Percentiles rank a stretch among this genome's conserved stretches.
Conservation (phyloP, 345 rosid species). For the Eucalyptus polyanthemos region DNA sequence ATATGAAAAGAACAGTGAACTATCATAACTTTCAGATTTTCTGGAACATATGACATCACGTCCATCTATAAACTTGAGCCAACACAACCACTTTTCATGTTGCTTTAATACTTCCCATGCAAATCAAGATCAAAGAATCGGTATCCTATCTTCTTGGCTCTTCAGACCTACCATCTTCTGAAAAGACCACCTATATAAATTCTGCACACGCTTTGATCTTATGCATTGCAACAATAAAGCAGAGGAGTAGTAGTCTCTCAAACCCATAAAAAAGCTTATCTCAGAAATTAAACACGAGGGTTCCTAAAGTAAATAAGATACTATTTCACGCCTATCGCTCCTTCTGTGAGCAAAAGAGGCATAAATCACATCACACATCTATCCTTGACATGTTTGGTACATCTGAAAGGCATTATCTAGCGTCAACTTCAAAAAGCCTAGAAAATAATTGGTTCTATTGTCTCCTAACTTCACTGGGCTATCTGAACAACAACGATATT, state of each 20-base stretch:
- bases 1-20: background rate
- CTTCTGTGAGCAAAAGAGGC: background rate
- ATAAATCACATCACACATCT: background rate
- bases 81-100: background rate
- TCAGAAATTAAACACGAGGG: background rate
- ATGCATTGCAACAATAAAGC: background rate
- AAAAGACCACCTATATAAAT: background rate
- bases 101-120: background rate
- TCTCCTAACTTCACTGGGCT: background rate
- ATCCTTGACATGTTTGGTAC: background rate
- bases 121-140: background rate
- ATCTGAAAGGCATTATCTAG: background rate
- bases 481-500: background rate
- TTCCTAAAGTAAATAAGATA: background rate
- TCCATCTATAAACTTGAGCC: background rate
- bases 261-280: background rate
- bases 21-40: background rate
- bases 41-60: background rate
- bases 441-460: background rate
- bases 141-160: background rate
- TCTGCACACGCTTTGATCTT: background rate
- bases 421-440: background rate
- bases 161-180: background rate
- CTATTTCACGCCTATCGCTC: background rate
- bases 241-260: background rate